phyloP scores from a whole-genome alignment of 2,329 filamentous ascomycete species.

The Fusarium sp. region DNA sequence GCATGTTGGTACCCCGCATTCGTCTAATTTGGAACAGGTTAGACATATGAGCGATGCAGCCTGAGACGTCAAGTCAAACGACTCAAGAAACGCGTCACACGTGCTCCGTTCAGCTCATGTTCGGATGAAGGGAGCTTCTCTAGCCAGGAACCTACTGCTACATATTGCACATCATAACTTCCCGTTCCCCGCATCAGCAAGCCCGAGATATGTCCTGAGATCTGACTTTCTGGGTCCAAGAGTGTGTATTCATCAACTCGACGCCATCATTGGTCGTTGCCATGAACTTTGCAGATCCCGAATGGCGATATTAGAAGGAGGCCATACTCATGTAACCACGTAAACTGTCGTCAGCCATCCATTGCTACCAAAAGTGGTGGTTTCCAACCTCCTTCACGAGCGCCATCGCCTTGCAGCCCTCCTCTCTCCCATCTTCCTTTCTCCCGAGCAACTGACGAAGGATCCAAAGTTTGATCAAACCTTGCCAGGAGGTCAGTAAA shows the following conservation, averaged over 20 bases:
- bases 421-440: neutral
- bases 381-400: neutral
- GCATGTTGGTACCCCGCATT: slow-evolving; percentile 16
- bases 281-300: neutral
- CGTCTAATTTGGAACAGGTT: neutral
- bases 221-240: neutral
- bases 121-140: neutral
- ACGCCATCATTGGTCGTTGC: neutral
- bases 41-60: neutral
- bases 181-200: neutral
- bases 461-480: neutral
- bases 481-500: neutral
- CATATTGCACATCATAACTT: neutral
- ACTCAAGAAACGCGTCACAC: neutral
- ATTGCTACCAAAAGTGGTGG: neutral
- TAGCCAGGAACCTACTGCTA: neutral
- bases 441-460: neutral
- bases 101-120: neutral
- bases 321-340: neutral
- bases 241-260: neutral
- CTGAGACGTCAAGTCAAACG: neutral
- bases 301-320: neutral
- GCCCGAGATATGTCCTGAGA: neutral
- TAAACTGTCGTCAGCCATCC: neutral
- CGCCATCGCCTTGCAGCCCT: neutral